phyloP scores from a whole-genome alignment of 2,329 filamentous ascomycete genomes.

The Nemania abortiva region DNA sequence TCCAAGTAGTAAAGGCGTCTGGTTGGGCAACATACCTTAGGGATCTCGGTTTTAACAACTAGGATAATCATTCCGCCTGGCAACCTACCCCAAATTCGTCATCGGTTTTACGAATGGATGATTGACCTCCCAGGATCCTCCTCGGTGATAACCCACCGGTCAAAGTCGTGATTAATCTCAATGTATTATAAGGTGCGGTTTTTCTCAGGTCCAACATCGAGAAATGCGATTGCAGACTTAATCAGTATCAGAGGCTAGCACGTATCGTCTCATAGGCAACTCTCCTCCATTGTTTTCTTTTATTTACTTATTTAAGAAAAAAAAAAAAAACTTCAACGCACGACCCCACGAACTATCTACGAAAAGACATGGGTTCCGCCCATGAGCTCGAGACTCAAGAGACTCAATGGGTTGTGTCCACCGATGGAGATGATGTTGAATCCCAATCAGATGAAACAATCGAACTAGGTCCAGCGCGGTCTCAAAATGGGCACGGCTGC shows the following conservation, averaged over 20 bases:
- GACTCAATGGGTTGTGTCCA: slow-evolving; percentile 7
- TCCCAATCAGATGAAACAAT: slow-evolving; percentile 17
- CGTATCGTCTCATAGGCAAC: background rate
- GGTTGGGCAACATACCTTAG: slow-evolving; percentile 1
- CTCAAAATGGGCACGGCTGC: slow-evolving; percentile 46
- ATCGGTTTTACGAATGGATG: slow-evolving; percentile 20
- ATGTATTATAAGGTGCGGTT: background rate
- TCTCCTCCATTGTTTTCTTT: background rate
- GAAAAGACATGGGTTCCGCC: slow-evolving; percentile 14
- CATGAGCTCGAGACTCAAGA: slow-evolving; percentile 20
- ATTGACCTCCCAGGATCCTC: background rate
- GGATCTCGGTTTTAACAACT: slow-evolving; percentile 17
- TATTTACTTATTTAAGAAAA: no score
- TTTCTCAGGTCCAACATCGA: background rate
- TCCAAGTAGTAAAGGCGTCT: background rate
- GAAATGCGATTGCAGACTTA: background rate
- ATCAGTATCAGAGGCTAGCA: background rate
- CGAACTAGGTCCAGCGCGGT: slow-evolving; percentile 35
- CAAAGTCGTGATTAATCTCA: background rate
- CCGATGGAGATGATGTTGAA: slow-evolving; percentile 16
- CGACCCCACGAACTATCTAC: background rate
- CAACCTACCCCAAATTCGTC: slow-evolving; percentile 9
- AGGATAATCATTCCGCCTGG: slow-evolving; percentile 42
- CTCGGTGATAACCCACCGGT: slow-evolving; percentile 29
- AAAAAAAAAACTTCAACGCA: no score